A percentile compares a stretch with the other conserved stretches of the same genome.
Conservation (phyloP, 169 alveolate species). For the Cryptosporidium parvum region DNA sequence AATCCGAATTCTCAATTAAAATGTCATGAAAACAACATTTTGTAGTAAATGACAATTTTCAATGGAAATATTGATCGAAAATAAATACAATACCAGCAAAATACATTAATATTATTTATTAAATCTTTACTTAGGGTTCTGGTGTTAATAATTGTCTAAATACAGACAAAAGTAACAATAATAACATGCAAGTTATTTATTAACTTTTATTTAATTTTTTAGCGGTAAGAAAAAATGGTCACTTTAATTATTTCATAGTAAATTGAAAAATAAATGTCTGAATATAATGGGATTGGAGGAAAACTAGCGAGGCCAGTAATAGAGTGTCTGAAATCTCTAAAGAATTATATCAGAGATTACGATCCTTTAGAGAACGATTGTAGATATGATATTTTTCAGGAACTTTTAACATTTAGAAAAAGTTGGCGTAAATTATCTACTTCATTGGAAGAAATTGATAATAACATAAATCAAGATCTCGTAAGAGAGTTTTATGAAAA, state of each 20-base stretch:
- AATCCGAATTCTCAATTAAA: too few species aligned
- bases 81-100: too few species aligned
- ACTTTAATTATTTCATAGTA: not conserved
- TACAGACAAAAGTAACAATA: too few species aligned
- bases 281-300: constrained; percentile 3
- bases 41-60: too few species aligned
- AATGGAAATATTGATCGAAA: not conserved
- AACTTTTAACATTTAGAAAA: constrained; percentile 31
- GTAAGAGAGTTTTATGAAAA: not conserved
- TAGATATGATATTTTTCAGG: constrained; percentile 13
- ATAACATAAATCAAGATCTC: not conserved
- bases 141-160: not conserved
- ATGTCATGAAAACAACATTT: too few species aligned
- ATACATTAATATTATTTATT: too few species aligned
- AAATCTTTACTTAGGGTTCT: too few species aligned
- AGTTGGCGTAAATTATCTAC: constrained; percentile 51
- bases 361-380: not conserved
- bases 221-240: not conserved
- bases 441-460: constrained; percentile 18
- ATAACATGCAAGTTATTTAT: not conserved
- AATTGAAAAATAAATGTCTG: constrained; percentile 1
- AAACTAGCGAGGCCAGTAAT: constrained; percentile 16
- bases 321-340: not conserved
- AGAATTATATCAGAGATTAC: not conserved
- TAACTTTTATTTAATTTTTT: too few species aligned